phyloP scores from a whole-genome alignment of 208 protist species.

The Porcisia deanei region DNA sequence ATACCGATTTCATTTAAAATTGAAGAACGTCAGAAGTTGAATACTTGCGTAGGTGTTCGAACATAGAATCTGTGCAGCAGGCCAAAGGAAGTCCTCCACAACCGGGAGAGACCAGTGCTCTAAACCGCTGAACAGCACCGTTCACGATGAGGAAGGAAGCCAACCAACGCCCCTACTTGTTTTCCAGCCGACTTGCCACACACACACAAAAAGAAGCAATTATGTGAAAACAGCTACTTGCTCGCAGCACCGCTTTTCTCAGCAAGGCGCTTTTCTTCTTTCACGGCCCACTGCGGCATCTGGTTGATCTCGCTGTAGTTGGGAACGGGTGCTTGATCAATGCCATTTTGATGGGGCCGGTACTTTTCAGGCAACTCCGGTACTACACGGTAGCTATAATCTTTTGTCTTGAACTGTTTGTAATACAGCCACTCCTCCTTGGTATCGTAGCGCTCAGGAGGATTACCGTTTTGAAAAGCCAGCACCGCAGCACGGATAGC shows the following conservation, averaged over 20 bases:
- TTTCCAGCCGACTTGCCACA: not conserved
- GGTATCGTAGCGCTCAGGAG: conserved; percentile 86
- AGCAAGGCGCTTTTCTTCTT: conserved; percentile 77
- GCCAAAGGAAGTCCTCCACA: not conserved
- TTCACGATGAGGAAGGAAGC: conserved; percentile 6
- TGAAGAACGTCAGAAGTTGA: not conserved
- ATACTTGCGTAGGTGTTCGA: not conserved
- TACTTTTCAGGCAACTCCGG: conserved; percentile 93
- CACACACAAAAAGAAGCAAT: not conserved
- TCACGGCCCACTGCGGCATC: conserved; percentile 86
- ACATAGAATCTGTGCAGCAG: not conserved
- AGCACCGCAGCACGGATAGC: conserved; percentile 79
- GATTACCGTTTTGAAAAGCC: conserved; percentile 87
- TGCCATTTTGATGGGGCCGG: conserved; percentile 88
- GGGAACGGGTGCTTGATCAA: conserved; percentile 85
- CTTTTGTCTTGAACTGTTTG: conserved; percentile 91
- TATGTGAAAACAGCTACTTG: conserved; percentile 5
- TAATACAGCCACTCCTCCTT: conserved; percentile 93
- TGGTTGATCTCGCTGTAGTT: conserved; percentile 91
- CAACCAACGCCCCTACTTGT: conserved; percentile 2
- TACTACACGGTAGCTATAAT: conserved; percentile 89
- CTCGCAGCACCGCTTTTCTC: conserved; percentile 16
- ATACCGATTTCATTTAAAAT: not conserved
- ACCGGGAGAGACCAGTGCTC: not conserved
- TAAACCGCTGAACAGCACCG: not conserved